These are phyloP conservation scores for Schizochytrium sp. DNA, from an alignment of 108 stramenopile genomes.

Conservation along the genomic window DNA sequence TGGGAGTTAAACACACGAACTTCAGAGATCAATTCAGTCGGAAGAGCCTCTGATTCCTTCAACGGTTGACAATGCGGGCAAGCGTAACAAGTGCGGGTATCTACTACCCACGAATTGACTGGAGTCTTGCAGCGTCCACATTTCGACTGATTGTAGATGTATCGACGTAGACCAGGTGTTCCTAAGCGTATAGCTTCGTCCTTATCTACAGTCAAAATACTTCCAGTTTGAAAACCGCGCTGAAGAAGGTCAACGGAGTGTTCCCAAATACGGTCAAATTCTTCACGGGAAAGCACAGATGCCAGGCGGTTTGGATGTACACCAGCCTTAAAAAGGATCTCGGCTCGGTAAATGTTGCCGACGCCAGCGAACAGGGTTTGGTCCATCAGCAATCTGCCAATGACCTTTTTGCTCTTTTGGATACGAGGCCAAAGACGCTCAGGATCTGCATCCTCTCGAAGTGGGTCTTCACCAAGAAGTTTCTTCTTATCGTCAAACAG, in stretches of 20 bases:
- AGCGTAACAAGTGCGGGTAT: constrained; percentile 79
- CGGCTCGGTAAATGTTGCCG: constrained; percentile 84
- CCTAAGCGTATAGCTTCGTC: constrained; percentile 69
- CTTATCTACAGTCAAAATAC: constrained; percentile 80
- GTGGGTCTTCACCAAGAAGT: constrained; percentile 80
- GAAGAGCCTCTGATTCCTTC: constrained; percentile 64
- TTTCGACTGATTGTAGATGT: constrained; percentile 79
- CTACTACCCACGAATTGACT: constrained; percentile 78
- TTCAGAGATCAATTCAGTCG: not conserved
- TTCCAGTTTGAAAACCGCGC: constrained; percentile 78
- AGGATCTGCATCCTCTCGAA: constrained; percentile 80
- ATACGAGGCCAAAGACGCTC: constrained; percentile 74
- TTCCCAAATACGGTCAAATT: constrained; percentile 79
- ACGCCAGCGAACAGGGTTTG: constrained; percentile 81
- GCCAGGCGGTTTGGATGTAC: constrained; percentile 78
- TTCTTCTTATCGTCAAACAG: constrained; percentile 75
- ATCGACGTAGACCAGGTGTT: constrained; percentile 69
- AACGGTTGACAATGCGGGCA: constrained; percentile 80
- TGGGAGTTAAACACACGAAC: constrained; percentile 75
- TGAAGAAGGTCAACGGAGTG: constrained; percentile 74
- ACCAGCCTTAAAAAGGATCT: constrained; percentile 82
- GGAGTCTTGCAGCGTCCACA: constrained; percentile 75
- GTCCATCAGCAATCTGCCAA: constrained; percentile 83
- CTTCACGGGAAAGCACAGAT: constrained; percentile 64
- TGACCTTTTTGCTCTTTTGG: constrained; percentile 76